A percentile compares a stretch with the other conserved stretches of the same genome.
Conservation (phyloP, 108 stramenopile species). For the Skeletonema potamos region DNA sequence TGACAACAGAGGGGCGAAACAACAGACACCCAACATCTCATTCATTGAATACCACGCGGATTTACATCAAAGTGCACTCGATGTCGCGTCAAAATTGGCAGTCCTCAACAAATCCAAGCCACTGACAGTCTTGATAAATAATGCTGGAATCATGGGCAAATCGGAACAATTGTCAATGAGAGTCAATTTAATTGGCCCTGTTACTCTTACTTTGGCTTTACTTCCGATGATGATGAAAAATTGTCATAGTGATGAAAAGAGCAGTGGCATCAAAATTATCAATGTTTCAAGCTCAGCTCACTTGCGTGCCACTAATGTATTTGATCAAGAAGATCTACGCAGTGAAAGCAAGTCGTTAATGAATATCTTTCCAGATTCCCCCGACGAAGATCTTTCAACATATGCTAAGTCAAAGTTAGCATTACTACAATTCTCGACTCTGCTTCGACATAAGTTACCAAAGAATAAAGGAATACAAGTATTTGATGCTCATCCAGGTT, state of each 20-base stretch:
- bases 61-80: conserved; percentile 22
- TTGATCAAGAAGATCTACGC: conserved; percentile 15
- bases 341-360: conserved; percentile 15
- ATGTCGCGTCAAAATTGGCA: conserved; percentile 16
- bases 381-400: conserved; percentile 33
- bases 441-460: conserved; percentile 24
- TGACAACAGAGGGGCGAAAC: not conserved
- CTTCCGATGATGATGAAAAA: conserved; percentile 27
- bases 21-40: conserved; percentile 18
- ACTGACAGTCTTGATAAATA: conserved; percentile 27
- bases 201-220: conserved; percentile 25
- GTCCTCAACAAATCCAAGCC: not conserved
- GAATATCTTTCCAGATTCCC: conserved; percentile 14
- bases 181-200: conserved; percentile 42
- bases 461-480: conserved; percentile 7
- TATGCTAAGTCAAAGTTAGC: conserved; percentile 41
- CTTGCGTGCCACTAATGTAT: conserved; percentile 40
- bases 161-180: conserved; percentile 40
- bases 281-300: conserved; percentile 49
- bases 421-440: conserved; percentile 41
- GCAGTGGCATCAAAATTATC: conserved; percentile 7
- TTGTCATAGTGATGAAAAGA: not conserved
- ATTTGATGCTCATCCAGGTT: conserved; percentile 41
- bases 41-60: conserved; percentile 48
- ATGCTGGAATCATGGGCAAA: conserved; percentile 47